These are phyloP conservation scores for Geotrichum restrictum DNA, from an alignment of 1,139 yeast genomes.

Conservation along the genomic window DNA sequence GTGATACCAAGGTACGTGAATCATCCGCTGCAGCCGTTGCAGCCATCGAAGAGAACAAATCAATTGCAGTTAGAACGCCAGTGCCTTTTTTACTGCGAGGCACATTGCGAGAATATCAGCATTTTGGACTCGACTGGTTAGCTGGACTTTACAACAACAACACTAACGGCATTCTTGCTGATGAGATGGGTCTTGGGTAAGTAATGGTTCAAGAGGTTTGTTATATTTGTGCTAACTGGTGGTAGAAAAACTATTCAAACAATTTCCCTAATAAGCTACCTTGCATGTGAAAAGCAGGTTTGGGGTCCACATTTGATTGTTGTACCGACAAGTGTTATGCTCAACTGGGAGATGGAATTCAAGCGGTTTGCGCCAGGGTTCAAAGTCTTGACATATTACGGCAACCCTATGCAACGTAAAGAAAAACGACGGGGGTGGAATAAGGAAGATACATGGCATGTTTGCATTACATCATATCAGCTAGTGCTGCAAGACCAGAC, in stretches of 20 bases:
- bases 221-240: background rate
- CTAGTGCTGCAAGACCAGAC: constrained; percentile 94
- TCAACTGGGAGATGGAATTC: constrained; percentile 99
- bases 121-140: constrained; percentile 94
- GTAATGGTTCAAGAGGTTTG: constrained; percentile 23
- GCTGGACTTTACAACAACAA: constrained; percentile 89
- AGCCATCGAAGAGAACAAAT: constrained; percentile 15
- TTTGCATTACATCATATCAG: constrained; percentile 94
- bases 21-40: constrained; percentile 14
- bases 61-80: constrained; percentile 19
- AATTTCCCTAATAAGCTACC: constrained; percentile 74
- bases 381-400: constrained; percentile 91
- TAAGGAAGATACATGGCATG: constrained; percentile 91
- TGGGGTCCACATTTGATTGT: constrained; percentile 99
- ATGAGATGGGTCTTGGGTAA: constrained; percentile 94
- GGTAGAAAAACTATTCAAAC: constrained; percentile 81
- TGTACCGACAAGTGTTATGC: constrained; percentile 97
- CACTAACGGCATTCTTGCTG: constrained; percentile 96
- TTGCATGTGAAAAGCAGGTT: constrained; percentile 87
- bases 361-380: constrained; percentile 98
- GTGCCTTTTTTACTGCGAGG: constrained; percentile 63
- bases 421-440: constrained; percentile 98
- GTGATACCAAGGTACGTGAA: constrained; percentile 9
- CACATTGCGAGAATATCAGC: constrained; percentile 82
- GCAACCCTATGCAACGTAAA: constrained; percentile 96